Evolutionary conservation across 179 eudicot genomes (phyloP).

Genomic region (Camellia oleifera): DNA sequence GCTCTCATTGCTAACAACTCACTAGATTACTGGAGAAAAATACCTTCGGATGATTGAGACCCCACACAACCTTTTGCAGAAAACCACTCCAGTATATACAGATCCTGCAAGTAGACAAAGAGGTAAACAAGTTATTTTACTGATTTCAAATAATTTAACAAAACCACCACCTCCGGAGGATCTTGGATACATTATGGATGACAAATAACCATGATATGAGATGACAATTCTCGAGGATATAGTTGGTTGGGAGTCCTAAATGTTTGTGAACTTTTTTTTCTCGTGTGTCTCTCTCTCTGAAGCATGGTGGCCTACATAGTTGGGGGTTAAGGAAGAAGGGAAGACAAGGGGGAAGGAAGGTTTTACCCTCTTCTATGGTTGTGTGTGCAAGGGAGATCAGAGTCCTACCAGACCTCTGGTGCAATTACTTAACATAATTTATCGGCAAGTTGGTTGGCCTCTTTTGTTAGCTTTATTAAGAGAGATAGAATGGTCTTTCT

Average conservation of each 20-base stretch:
- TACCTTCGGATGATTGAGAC: slow-evolving; percentile 65
- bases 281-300: too few relatives aligned
- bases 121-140: background rate
- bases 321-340: too few relatives aligned
- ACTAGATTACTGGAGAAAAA: background rate
- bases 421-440: too few relatives aligned
- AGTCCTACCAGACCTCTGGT: too few relatives aligned
- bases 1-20: background rate
- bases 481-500: background rate
- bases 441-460: background rate
- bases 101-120: slow-evolving; percentile 40
- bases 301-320: too few relatives aligned
- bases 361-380: too few relatives aligned
- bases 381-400: too few relatives aligned
- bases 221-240: background rate
- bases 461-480: background rate
- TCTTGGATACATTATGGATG: background rate
- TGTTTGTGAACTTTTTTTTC: background rate
- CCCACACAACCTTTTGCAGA: slow-evolving; percentile 56
- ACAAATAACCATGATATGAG: background rate
- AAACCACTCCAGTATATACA: slow-evolving; percentile 53
- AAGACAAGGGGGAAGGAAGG: too few relatives aligned
- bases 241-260: background rate
- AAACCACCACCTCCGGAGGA: background rate
- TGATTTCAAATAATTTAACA: background rate